A percentile compares a stretch with the other conserved stretches of the same genome.
phyloP scores from a whole-genome alignment of 148 eudicot genomes.

The Diospyros kaki region DNA sequence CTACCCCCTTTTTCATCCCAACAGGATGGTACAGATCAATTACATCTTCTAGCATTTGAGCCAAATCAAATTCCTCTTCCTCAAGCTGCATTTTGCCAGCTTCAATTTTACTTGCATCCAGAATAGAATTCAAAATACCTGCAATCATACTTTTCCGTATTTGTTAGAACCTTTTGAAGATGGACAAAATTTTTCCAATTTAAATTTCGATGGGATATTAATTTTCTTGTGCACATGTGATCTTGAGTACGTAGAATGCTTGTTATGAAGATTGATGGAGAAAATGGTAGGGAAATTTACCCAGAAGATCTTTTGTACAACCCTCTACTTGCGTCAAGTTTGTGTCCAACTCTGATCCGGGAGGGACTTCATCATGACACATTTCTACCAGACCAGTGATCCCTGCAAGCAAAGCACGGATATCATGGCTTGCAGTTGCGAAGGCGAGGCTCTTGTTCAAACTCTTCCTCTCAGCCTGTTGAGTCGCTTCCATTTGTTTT shows the following conservation, averaged over 20 bases:
- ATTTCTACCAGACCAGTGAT: slow-evolving; percentile 47
- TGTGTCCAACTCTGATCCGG: slow-evolving; percentile 40
- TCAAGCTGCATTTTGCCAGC: slow-evolving; percentile 77
- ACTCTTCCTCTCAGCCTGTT: slow-evolving; percentile 61
- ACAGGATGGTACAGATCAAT: slow-evolving; percentile 60
- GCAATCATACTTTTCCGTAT: background rate
- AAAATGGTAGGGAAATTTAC: slow-evolving; percentile 22
- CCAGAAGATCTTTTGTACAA: slow-evolving; percentile 54
- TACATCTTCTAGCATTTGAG: slow-evolving; percentile 56
- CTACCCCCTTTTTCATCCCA: slow-evolving; percentile 69
- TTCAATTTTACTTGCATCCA: slow-evolving; percentile 71
- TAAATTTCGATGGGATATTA: background rate
- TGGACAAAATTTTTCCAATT: too few species aligned
- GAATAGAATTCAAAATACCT: slow-evolving; percentile 68
- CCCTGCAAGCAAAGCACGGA: slow-evolving; percentile 61
- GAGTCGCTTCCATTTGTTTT: slow-evolving; percentile 62
- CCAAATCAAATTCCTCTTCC: slow-evolving; percentile 51
- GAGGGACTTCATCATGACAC: slow-evolving; percentile 26
- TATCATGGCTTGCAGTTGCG: slow-evolving; percentile 73
- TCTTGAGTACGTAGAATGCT: background rate
- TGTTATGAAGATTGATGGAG: background rate
- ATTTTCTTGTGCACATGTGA: background rate
- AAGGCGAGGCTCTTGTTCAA: slow-evolving; percentile 60
- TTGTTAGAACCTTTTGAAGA: too few species aligned
- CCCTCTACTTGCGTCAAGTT: slow-evolving; percentile 43